Evolutionary conservation across 805 yeast genomes (phyloP), one percentile per base, ranked within the genome.

Genomic region (Kurtzmaniella fragi): DNA sequence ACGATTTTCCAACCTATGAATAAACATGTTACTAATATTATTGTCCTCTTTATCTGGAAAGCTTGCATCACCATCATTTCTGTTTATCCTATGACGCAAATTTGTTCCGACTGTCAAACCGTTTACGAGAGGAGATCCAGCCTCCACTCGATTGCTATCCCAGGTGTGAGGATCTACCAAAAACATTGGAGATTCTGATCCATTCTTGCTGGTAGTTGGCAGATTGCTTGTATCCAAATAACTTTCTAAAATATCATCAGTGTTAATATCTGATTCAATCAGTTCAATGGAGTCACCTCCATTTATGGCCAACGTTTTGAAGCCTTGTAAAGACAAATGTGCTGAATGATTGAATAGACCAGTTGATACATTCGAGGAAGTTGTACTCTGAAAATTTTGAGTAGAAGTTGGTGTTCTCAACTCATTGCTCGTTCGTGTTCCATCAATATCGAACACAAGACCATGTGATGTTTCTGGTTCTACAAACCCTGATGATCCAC

Each of bases 191-290:
- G 32, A 28, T 12, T 16, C 28, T 11, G 41, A 15, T 28, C 35
- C 35, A 23, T 34, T 29, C 17, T 36, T 36, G 32, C 34, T 40
- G 7, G 28, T 25, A 15, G 54, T 49, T 5, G 61, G 51, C 45
- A 53, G 52, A 20, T 47, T 43, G 30, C 55, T 54, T 5, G 42
- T 28, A 25, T 53, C 60, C 30, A 62, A 39, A 41, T 62, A 62
- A 38, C 53, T 56, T 32, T 62, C 67, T 9, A 62, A 47, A 5
- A 59, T 52, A 39, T 59, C 90, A 15, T 59, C 52, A n/a, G 45
- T 57, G 26, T 45, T 47, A 14, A 25, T 30, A 17, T 44, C 47
- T n/a, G 33, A 36, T 12, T 35, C 47, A 32, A 31, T 27, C 42
- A 27, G 32, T 27, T 48, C 51, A 15, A 38, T 37, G 6, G 42